phyloP scores from a whole-genome alignment of 202 grass and related monocot genomes.

The Panicum virgatum region DNA sequence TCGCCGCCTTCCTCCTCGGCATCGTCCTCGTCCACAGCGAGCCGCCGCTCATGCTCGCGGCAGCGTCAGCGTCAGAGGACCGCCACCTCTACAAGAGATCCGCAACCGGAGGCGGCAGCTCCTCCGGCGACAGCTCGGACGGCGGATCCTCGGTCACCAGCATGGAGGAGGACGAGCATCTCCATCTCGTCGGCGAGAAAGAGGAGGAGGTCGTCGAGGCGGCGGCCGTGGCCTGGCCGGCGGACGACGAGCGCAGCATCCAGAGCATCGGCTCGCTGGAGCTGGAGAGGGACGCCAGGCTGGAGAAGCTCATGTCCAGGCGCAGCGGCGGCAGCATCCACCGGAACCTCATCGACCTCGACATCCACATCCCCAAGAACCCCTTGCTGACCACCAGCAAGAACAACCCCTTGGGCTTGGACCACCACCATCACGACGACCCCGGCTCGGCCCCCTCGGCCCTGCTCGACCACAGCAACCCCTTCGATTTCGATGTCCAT shows the following conservation, averaged over 20 bases:
- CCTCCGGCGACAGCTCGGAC: not conserved
- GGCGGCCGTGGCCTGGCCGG: conserved; percentile 60
- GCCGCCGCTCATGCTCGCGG: conserved; percentile 3
- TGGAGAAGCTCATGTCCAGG: conserved; percentile 75
- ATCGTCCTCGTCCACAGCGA: conserved; percentile 67
- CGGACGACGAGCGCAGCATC: conserved; percentile 68
- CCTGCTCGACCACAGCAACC: conserved; percentile 43
- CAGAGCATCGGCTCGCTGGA: conserved; percentile 70
- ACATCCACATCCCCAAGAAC: conserved; percentile 46
- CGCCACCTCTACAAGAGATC: conserved; percentile 29
- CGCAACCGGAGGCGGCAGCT: not conserved
- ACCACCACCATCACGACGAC: not conserved
- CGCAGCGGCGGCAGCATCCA: conserved; percentile 52
- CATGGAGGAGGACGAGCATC: not conserved
- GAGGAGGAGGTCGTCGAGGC: conserved; percentile 22
- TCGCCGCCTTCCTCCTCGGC: conserved; percentile 77
- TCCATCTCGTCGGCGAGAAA: not conserved
- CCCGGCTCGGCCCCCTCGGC: conserved; percentile 71
- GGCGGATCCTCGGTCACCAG: not conserved
- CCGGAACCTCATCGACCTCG: conserved; percentile 62
- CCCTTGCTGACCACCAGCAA: conserved; percentile 22
- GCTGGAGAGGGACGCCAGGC: conserved; percentile 66
- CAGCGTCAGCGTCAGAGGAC: not conserved
- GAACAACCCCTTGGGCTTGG: conserved; percentile 57
- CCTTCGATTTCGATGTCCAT: conserved; percentile 37